Evolutionary conservation across 2,329 filamentous ascomycete species (phyloP), one percentile per base, ranked within the genome.

Genomic region (Ceratocystis variospora): DNA sequence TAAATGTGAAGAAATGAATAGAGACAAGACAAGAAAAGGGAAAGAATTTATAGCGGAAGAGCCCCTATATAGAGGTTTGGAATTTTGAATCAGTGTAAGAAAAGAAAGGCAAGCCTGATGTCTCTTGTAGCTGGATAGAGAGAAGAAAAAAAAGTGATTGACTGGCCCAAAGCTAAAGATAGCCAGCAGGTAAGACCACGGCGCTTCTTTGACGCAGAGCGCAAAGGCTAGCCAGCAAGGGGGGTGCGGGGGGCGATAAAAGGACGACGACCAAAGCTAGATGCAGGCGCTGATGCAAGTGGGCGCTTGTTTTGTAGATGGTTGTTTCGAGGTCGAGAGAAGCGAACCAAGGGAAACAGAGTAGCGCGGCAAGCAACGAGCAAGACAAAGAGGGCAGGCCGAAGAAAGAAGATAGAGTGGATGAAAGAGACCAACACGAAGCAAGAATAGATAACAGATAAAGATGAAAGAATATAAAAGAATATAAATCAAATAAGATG

Each of bases 141-240:
- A 41, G 12, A 41, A 4, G 4, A 8, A 12, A 41, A 41, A 41
- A 41, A 41, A 15, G 37, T 15, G 37, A 15, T 4, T 41, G 37
- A 15, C 12, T 41, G 37, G 37, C 37, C 10, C 37, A 41, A 41
- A 41, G 37, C 37, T 4, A 41, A 41, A 41, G 37, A 41, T 41
- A 41, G 37, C 37, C 4, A 41, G 10, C 37, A 41, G 37, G 17
- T 28, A 28, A 28, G 22, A 33, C 10, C 53, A 57, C 53, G 25
- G 53, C 53, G 37, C 61, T 62, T 62, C 61, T 31, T 62, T 62
- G 61, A 19, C 15, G 28, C 28, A 45, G 12, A 50, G 25, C 7
- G 12, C 33, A 15, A 44, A 62, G 31, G 33, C 33, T 31, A 45
- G 41, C 19, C 10, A 50, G 41, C 59, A 61, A 17, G 59, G 48